These are phyloP conservation scores for Phlyctochytrium planicorne DNA, from an alignment of 192 early-diverging fungal species.

Conservation along the genomic window DNA sequence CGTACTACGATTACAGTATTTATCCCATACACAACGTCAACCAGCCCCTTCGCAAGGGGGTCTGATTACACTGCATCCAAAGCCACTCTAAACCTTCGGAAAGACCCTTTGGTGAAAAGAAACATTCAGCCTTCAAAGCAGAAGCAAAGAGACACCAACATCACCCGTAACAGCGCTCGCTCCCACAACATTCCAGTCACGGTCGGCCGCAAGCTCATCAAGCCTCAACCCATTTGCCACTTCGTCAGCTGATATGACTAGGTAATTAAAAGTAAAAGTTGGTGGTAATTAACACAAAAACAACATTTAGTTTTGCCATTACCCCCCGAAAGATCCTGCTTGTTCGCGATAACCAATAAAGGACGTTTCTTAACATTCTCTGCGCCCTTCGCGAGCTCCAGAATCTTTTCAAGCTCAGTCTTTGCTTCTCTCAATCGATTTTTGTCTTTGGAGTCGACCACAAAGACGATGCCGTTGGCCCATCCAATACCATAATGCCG, in stretches of 20 bases:
- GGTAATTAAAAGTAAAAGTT: not conserved
- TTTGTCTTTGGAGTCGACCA: slow-evolving; percentile 81
- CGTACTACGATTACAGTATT: too few relatives aligned
- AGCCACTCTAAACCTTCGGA: not conserved
- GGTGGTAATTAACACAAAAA: too few relatives aligned
- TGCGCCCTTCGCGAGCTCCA: not conserved
- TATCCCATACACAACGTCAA: too few relatives aligned
- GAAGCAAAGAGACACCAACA: too few relatives aligned
- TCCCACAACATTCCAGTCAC: not conserved
- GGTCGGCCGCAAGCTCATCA: too few relatives aligned
- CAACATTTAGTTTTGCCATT: too few relatives aligned
- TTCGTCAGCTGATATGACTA: not conserved
- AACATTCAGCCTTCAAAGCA: too few relatives aligned
- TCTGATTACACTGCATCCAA: too few relatives aligned
- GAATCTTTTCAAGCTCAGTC: slow-evolving; percentile 60
- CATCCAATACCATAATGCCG: too few relatives aligned
- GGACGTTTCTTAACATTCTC: slow-evolving; percentile 73
- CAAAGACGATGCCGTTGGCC: slow-evolving; percentile 91
- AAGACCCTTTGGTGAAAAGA: too few relatives aligned
- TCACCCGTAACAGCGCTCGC: not conserved
- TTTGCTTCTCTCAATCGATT: slow-evolving; percentile 76
- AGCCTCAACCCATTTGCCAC: not conserved
- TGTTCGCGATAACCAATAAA: slow-evolving; percentile 89
- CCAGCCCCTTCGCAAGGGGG: too few relatives aligned
- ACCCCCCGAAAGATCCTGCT: slow-evolving; percentile 76